Conservation (phyloP, 176 grass and related monocot species). For the Guadua angustifolia region DNA sequence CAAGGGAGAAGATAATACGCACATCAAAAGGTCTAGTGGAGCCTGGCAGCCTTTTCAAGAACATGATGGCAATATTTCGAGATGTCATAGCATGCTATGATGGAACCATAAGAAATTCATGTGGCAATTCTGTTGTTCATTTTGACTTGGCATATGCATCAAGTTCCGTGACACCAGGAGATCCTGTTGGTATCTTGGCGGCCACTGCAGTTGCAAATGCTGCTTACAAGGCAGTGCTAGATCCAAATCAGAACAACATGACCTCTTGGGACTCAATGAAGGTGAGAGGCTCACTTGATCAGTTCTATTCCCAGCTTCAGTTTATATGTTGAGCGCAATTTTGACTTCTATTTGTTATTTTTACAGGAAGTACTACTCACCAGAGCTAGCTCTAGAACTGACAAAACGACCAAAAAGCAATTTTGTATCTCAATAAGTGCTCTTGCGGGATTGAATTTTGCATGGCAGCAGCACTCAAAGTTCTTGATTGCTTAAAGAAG, state of each 20-base stretch:
- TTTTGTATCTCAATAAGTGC: slow-evolving; percentile 58
- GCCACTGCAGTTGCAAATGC: slow-evolving; percentile 66
- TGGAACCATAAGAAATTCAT: slow-evolving; percentile 56
- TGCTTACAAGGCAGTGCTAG: slow-evolving; percentile 69
- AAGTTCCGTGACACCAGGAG: slow-evolving; percentile 51
- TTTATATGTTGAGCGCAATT: slow-evolving; percentile 34
- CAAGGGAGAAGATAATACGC: slow-evolving; percentile 54
- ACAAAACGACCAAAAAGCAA: slow-evolving; percentile 44
- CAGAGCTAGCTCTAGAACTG: slow-evolving; percentile 32
- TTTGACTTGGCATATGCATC: slow-evolving; percentile 28
- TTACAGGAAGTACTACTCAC: slow-evolving; percentile 69
- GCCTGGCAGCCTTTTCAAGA: slow-evolving; percentile 64
- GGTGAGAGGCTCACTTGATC: slow-evolving; percentile 38
- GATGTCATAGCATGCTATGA: slow-evolving; percentile 72
- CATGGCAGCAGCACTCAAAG: slow-evolving; percentile 51
- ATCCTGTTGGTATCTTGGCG: slow-evolving; percentile 70
- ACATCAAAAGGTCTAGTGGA: slow-evolving; percentile 62
- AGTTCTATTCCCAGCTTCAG: slow-evolving; percentile 9
- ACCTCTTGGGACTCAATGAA: slow-evolving; percentile 64
- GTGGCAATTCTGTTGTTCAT: slow-evolving; percentile 51
- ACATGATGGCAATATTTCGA: slow-evolving; percentile 71
- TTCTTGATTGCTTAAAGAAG: slow-evolving; percentile 58
- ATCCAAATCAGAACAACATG: slow-evolving; percentile 60
- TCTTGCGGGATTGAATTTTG: slow-evolving; percentile 47
- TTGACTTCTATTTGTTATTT: slow-evolving; percentile 9